A percentile compares a stretch with the other conserved stretches of the same genome.
Conservation (phyloP, 495 filamentous ascomycete genomes). For the Lineolata rhizophorae region DNA sequence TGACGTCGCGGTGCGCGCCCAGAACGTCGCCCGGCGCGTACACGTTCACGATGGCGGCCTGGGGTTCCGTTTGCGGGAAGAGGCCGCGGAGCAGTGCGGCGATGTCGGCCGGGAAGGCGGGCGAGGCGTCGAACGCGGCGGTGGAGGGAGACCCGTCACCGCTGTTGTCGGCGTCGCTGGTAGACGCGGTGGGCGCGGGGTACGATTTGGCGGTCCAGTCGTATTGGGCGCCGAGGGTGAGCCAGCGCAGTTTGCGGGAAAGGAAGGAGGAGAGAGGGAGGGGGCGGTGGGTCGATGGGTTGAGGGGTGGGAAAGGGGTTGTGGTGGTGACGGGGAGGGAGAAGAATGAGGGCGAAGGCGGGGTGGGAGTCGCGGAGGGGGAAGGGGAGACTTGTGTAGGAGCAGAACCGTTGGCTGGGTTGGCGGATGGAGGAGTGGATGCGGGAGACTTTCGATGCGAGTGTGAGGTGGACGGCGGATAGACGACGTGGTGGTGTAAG, state of each 20-base stretch:
- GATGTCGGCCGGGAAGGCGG: conserved; percentile 53
- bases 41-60: conserved; percentile 74
- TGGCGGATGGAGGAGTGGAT: too few species aligned
- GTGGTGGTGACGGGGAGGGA: conserved; percentile 15
- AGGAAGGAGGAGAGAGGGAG: conserved; percentile 42
- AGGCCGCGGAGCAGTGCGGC: conserved; percentile 34
- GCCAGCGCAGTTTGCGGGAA: conserved; percentile 66
- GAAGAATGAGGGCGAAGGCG: conserved; percentile 25
- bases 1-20: conserved; percentile 75
- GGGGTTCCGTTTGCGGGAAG: conserved; percentile 46
- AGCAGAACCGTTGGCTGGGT: too few species aligned
- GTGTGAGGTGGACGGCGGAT: conserved; percentile 25
- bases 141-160: too few species aligned
- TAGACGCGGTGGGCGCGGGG: conserved; percentile 26
- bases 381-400: too few species aligned
- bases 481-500: conserved; percentile 56
- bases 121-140: conserved; percentile 26
- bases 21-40: conserved; percentile 77
- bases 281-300: conserved; percentile 43
- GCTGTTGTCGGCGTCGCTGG: too few species aligned
- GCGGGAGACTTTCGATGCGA: too few species aligned
- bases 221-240: conserved; percentile 84
- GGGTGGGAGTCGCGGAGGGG: too few species aligned
- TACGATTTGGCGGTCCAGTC: conserved; percentile 79
- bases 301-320: conserved; percentile 30